Conservation (phyloP, 257 asterid genomes). For the Nicotiana otophora region DNA sequence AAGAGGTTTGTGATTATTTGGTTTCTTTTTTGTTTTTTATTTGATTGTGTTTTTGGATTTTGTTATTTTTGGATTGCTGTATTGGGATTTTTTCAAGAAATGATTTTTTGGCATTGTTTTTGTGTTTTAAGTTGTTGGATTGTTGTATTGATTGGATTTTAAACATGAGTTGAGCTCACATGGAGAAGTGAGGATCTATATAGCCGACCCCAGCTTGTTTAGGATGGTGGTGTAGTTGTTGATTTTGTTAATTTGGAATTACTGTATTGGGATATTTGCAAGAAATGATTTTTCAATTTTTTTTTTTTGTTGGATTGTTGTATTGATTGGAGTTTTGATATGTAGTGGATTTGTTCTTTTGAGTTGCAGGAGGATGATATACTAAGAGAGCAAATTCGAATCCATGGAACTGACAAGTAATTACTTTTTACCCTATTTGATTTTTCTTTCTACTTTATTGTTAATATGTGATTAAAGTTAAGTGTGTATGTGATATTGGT, state of each 20-base stretch:
- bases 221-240: constrained; percentile 30
- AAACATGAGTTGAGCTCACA: no score
- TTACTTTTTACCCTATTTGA: constrained; percentile 19
- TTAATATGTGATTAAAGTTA: constrained; percentile 1
- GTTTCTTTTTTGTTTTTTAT: not conserved
- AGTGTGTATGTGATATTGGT: constrained; percentile 11
- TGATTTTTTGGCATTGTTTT: not conserved
- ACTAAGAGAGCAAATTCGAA: constrained; percentile 81
- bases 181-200: no score
- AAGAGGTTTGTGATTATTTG: constrained; percentile 57
- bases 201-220: not conserved
- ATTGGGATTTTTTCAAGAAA: not conserved
- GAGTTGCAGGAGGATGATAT: constrained; percentile 89
- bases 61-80: not conserved
- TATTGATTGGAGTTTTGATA: constrained; percentile 2
- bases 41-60: not conserved
- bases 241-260: not conserved
- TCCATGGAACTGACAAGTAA: constrained; percentile 91
- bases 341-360: constrained; percentile 16
- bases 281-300: not conserved
- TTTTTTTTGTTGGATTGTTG: not conserved
- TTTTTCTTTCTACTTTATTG: constrained; percentile 3
- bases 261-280: not conserved
- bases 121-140: constrained; percentile 6
- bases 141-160: not conserved